phyloP scores from a whole-genome alignment of 768 basidiomycete genomes.

The Suillus alpinus region DNA sequence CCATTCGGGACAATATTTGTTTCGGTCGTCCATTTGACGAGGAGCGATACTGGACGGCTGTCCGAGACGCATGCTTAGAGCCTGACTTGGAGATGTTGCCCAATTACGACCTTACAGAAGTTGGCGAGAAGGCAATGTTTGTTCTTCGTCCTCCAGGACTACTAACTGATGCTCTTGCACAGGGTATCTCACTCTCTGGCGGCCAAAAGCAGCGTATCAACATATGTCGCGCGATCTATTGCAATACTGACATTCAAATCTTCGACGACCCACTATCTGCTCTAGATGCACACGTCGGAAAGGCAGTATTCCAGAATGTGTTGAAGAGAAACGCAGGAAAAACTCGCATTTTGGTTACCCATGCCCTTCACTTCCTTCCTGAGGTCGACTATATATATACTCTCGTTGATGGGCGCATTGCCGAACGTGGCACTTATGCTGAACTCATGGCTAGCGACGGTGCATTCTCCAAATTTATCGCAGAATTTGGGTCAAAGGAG shows the following conservation, averaged over 20 bases:
- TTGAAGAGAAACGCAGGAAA: slow-evolving; percentile 64
- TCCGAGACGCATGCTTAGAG: slow-evolving; percentile 75
- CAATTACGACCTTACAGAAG: slow-evolving; percentile 79
- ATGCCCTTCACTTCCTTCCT: slow-evolving; percentile 87
- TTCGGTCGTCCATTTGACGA: slow-evolving; percentile 85
- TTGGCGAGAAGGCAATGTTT: slow-evolving; percentile 59
- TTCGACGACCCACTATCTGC: slow-evolving; percentile 88
- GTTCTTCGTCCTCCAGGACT: slow-evolving; percentile 7
- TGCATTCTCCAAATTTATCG: slow-evolving; percentile 70
- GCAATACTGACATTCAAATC: slow-evolving; percentile 80
- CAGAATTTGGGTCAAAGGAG: slow-evolving; percentile 74
- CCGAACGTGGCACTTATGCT: slow-evolving; percentile 75
- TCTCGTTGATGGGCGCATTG: slow-evolving; percentile 71
- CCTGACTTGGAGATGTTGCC: slow-evolving; percentile 77
- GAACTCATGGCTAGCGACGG: slow-evolving; percentile 65
- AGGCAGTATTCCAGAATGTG: slow-evolving; percentile 82
- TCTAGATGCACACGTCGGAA: slow-evolving; percentile 90
- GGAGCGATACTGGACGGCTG: slow-evolving; percentile 76
- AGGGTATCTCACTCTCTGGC: slow-evolving; percentile 86
- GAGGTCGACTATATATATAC: slow-evolving; percentile 85
- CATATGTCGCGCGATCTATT: slow-evolving; percentile 86
- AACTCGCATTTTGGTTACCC: slow-evolving; percentile 88
- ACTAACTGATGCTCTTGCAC: neutral
- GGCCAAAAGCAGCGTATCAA: slow-evolving; percentile 81
- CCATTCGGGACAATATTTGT: slow-evolving; percentile 84